phyloP scores from a whole-genome alignment of 2,329 filamentous ascomycete genomes.

The Stenocarpella maydis region DNA sequence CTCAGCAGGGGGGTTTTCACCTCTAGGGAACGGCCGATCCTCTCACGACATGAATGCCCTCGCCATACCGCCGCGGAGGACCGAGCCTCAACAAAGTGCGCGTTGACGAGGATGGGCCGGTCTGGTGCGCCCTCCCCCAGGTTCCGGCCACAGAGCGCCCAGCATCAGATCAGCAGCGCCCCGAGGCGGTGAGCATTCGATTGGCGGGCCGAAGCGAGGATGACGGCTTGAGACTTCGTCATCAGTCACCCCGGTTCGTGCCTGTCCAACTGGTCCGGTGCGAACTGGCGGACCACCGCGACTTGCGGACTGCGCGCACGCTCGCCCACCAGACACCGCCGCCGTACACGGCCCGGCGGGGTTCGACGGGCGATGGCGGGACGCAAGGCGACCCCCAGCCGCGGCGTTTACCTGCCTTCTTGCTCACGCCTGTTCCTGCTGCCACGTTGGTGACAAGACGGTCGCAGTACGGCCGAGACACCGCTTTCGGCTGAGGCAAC shows the following conservation, averaged over 20 bases:
- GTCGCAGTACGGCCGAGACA: conserved; percentile 34
- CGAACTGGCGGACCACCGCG: neutral
- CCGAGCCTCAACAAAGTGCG: neutral
- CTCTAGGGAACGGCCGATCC: neutral
- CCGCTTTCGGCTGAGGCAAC: conserved; percentile 18
- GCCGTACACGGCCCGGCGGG: neutral
- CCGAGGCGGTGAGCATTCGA: conserved; percentile 6
- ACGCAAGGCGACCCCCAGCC: neutral
- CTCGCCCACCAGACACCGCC: neutral
- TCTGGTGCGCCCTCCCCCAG: neutral
- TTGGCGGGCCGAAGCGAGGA: conserved; percentile 24
- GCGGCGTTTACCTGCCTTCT: conserved; percentile 20
- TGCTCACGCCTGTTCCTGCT: neutral
- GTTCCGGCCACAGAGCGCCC: neutral
- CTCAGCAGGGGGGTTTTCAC: neutral
- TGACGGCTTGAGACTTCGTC: neutral
- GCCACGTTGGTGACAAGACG: conserved; percentile 10
- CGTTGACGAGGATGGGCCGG: neutral
- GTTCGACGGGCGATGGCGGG: neutral
- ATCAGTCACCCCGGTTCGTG: neutral
- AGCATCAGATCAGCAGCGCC: neutral
- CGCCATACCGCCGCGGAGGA: neutral
- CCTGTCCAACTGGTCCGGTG: neutral
- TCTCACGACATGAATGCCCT: neutral
- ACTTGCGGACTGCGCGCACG: neutral